Evolutionary conservation across 768 basidiomycete genomes (phyloP), one percentile per base, ranked within the genome.

Genomic region (Boletus barrowsii): DNA sequence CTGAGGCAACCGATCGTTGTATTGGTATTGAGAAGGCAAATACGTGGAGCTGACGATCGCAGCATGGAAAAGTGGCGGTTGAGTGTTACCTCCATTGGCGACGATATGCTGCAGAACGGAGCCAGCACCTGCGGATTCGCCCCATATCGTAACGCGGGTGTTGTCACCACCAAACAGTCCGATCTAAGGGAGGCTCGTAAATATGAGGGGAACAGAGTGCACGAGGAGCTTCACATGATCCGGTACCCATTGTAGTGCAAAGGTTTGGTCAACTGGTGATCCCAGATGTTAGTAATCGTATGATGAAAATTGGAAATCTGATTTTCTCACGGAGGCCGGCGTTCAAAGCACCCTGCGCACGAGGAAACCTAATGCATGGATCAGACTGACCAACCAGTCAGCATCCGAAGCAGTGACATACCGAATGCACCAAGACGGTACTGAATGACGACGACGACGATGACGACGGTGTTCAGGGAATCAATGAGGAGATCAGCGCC

Each of bases 231-330:
- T 2, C 55, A 75, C 73, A 36, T 73, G 52, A 24, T 64, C 49
- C 26, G 74, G 73, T 1, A 75, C 68, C 73, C 73, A 75, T 26
- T 61, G 42, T 1, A 75, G 45, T 22, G 72, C 73, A 51, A 69
- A 69, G 0, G 52, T 49, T 44, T 73, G 74, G 49, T 75, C 73
- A 13, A 75, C 72, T 74, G 13, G 32, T 17, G 10, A 17, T 17
- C 2, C 3, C 41, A 17, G 5, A 42, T 14, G 3, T 8, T 18
- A 14, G 54, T 44, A 60, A 20, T 7, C 4, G 7, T 15, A 33
- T 18, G 26, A 37, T 24, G 17, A 42, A 36, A 22, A 14, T n/a
- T 0, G 29, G 14, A 0, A 10, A 5, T 2, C 3, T 13, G 26
- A 4, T 5, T 13, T 17, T 2, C 71, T 59, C 20, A 75, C 73